Conservation (phyloP, 331 rosid genomes). For the Ulmus americana region DNA sequence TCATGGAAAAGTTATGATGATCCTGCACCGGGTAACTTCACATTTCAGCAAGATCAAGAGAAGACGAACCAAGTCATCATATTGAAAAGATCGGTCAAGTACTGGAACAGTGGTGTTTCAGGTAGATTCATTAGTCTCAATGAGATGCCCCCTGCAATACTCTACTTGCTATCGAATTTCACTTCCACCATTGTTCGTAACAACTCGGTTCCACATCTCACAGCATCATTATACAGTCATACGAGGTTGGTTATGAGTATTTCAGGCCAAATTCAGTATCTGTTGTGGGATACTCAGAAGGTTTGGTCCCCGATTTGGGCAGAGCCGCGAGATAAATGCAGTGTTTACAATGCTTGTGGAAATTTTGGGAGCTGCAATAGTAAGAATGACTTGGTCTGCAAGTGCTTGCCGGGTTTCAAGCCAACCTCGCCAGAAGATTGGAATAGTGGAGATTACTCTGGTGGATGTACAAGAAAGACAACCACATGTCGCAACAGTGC, state of each 20-base stretch:
- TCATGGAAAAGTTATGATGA: slow-evolving; percentile 56
- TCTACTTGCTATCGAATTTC: slow-evolving; percentile 60
- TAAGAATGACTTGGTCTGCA: slow-evolving; percentile 50
- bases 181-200: slow-evolving; percentile 36
- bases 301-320: slow-evolving; percentile 59
- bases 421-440: slow-evolving; percentile 45
- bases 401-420: slow-evolving; percentile 68
- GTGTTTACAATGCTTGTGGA: slow-evolving; percentile 66
- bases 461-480: slow-evolving; percentile 60
- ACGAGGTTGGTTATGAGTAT: slow-evolving; percentile 55
- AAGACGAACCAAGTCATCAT: slow-evolving; percentile 49
- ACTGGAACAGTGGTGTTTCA: slow-evolving; percentile 63
- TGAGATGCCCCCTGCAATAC: slow-evolving; percentile 52
- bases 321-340: slow-evolving; percentile 67
- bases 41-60: slow-evolving; percentile 50
- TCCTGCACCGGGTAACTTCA: slow-evolving; percentile 60
- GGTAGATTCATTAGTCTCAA: slow-evolving; percentile 40
- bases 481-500: slow-evolving; percentile 38
- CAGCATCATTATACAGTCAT: slow-evolving; percentile 40
- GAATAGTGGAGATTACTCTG: slow-evolving; percentile 51
- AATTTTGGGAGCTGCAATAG: slow-evolving; percentile 62
- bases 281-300: slow-evolving; percentile 43
- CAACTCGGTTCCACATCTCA: slow-evolving; percentile 54
- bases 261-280: slow-evolving; percentile 55
- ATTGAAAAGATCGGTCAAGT: slow-evolving; percentile 60